phyloP scores from a whole-genome alignment of 176 grass and related monocot genomes.

The Olyra latifolia region DNA sequence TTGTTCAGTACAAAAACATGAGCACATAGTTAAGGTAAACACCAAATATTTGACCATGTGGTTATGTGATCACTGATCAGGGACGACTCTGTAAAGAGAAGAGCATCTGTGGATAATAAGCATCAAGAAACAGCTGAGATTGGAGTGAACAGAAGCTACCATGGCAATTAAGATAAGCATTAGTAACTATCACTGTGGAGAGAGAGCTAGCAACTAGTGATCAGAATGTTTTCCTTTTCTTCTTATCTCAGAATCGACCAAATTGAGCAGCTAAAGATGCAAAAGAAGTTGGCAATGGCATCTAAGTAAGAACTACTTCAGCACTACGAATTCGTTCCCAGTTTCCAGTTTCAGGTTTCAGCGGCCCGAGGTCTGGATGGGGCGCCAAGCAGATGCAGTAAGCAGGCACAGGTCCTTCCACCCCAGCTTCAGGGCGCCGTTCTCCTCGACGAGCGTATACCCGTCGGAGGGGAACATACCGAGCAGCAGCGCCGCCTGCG shows the following conservation, averaged over 20 bases:
- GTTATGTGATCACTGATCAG: background rate
- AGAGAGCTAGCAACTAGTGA: slow-evolving; percentile 41
- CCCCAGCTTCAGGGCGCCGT: slow-evolving; percentile 79
- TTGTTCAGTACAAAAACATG: background rate
- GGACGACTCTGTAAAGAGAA: background rate
- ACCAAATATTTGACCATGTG: background rate
- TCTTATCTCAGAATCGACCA: slow-evolving; percentile 21
- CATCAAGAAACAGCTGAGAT: background rate
- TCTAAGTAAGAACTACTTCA: slow-evolving; percentile 36
- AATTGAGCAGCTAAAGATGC: slow-evolving; percentile 33
- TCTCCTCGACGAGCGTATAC: slow-evolving; percentile 92
- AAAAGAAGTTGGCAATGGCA: slow-evolving; percentile 37
- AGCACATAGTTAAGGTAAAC: background rate
- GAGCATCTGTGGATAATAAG: background rate
- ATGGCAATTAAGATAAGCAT: slow-evolving; percentile 1
- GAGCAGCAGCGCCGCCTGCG: slow-evolving; percentile 80
- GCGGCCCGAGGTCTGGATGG: slow-evolving; percentile 52
- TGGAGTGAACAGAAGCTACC: slow-evolving; percentile 11
- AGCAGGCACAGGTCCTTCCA: slow-evolving; percentile 98
- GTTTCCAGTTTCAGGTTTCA: background rate
- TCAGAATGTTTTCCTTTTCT: slow-evolving; percentile 27
- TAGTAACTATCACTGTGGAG: slow-evolving; percentile 22
- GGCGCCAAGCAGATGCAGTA: slow-evolving; percentile 86
- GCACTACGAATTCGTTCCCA: background rate
- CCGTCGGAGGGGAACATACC: slow-evolving; percentile 98